Conservation (phyloP, 73 alveolate species). For the Stentor roeselii region DNA sequence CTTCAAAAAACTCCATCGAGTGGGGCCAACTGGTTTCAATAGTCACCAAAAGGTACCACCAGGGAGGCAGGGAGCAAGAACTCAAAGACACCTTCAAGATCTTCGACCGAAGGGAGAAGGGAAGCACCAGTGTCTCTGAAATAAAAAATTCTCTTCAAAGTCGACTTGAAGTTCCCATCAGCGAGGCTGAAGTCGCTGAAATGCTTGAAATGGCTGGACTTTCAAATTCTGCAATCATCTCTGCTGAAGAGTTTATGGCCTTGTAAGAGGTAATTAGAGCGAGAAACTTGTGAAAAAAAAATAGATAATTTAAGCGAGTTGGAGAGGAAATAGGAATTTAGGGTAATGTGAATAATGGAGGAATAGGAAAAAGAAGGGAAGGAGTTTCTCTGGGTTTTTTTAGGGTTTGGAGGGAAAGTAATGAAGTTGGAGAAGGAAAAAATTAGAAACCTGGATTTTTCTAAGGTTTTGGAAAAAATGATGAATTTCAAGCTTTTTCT, state of each 20-base stretch:
- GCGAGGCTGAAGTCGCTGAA: constrained; percentile 43
- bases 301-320: no score
- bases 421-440: no score
- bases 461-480: no score
- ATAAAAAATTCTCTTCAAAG: constrained; percentile 39
- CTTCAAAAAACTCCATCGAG: constrained; percentile 36
- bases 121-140: constrained; percentile 52
- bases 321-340: no score
- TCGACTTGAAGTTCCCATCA: constrained; percentile 55
- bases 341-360: no score
- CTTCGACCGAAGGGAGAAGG: constrained; percentile 60
- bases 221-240: neutral
- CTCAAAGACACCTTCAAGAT: constrained; percentile 61
- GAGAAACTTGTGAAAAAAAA: no score
- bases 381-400: no score
- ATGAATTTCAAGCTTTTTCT: no score
- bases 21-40: constrained; percentile 46
- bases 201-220: constrained; percentile 27
- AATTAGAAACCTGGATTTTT: no score
- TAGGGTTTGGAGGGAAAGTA: no score
- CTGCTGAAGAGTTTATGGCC: neutral
- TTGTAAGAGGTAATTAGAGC: neutral
- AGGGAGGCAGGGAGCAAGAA: constrained; percentile 68
- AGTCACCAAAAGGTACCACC: constrained; percentile 57
- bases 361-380: no score